Evolutionary conservation across 208 protist species (phyloP).

Genomic region (Leptomonas seymouri): DNA sequence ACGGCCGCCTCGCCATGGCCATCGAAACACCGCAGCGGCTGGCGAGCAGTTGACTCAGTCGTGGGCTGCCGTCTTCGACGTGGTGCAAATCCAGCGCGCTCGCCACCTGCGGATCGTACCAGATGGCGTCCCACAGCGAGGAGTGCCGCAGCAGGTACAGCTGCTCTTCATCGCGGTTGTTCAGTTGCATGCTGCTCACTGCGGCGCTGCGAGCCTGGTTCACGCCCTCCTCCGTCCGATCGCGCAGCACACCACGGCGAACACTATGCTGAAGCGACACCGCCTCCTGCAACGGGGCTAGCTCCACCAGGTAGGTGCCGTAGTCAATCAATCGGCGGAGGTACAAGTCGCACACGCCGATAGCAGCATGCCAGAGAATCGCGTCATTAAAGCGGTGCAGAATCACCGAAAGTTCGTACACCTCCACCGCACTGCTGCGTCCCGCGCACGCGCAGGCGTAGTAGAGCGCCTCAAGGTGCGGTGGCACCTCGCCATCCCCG

Average conservation of each 20-base stretch:
- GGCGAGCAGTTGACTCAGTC: slow-evolving; percentile 82
- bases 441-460: slow-evolving; percentile 67
- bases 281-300: slow-evolving; percentile 81
- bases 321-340: slow-evolving; percentile 80
- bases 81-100: slow-evolving; percentile 78
- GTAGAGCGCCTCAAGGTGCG: slow-evolving; percentile 61
- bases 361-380: slow-evolving; percentile 83
- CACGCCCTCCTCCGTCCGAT: slow-evolving; percentile 47
- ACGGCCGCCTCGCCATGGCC: slow-evolving; percentile 70
- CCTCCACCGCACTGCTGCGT: slow-evolving; percentile 74
- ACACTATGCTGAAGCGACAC: slow-evolving; percentile 72
- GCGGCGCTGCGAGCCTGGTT: slow-evolving; percentile 30
- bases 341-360: slow-evolving; percentile 85
- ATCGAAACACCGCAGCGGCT: slow-evolving; percentile 80
- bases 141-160: slow-evolving; percentile 80
- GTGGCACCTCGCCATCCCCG: slow-evolving; percentile 41
- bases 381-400: slow-evolving; percentile 66
- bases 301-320: slow-evolving; percentile 76
- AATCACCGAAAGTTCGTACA: slow-evolving; percentile 78
- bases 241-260: slow-evolving; percentile 45
- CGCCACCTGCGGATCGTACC: slow-evolving; percentile 74
- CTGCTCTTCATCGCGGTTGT: slow-evolving; percentile 80
- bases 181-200: slow-evolving; percentile 59
- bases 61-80: slow-evolving; percentile 74
- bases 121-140: slow-evolving; percentile 85